Conservation (phyloP, 768 basidiomycete genomes). For the Podaxis sp. region DNA sequence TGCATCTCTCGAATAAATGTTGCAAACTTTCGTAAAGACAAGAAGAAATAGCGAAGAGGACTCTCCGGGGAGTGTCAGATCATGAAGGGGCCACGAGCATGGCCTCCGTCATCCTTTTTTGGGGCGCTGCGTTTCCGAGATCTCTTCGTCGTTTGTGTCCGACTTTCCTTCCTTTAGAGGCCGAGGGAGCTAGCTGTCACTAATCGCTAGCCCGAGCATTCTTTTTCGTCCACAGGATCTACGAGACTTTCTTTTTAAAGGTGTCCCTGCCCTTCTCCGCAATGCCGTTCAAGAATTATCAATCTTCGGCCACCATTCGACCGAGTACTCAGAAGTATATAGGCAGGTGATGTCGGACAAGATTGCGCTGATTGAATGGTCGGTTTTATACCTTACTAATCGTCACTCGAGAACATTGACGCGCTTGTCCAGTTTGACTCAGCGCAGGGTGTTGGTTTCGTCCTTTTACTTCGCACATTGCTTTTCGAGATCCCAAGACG, state of each 20-base stretch:
- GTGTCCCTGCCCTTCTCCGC: neutral
- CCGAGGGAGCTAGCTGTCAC: too few relatives aligned
- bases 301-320: neutral
- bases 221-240: neutral
- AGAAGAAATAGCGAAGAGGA: constrained; percentile 51
- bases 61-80: constrained; percentile 58
- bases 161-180: too few relatives aligned
- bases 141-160: constrained; percentile 18
- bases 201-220: neutral
- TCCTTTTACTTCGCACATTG: constrained; percentile 60
- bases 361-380: too few relatives aligned
- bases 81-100: constrained; percentile 62
- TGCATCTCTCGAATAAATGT: constrained; percentile 38
- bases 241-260: neutral
- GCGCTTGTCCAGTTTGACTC: constrained; percentile 23
- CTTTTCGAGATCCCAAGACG: constrained; percentile 52
- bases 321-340: neutral
- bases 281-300: neutral
- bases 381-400: neutral
- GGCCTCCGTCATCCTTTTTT: constrained; percentile 53
- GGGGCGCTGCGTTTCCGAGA: constrained; percentile 49
- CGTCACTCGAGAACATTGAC: neutral
- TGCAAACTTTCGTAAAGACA: constrained; percentile 42
- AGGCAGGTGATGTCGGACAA: neutral
- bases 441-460: constrained; percentile 43